phyloP scores from a whole-genome alignment of 2,329 filamentous ascomycete genomes.

The Sclerotinia minor region DNA sequence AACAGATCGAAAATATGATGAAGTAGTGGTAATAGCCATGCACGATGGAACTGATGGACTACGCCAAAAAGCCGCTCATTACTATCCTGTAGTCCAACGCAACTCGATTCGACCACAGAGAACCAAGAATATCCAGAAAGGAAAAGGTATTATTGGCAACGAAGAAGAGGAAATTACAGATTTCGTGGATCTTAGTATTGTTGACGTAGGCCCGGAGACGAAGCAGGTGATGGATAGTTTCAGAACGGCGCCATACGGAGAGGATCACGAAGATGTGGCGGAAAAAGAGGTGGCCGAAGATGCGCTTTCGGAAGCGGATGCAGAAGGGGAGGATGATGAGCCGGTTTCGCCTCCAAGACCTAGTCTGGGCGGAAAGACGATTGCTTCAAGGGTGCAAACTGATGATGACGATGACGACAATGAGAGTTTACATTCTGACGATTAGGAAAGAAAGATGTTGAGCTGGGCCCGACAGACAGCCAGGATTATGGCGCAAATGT shows the following conservation, averaged over 20 bases:
- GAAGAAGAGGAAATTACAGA: constrained; percentile 21
- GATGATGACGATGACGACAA: constrained; percentile 16
- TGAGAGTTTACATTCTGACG: constrained; percentile 20
- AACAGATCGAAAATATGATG: constrained; percentile 57
- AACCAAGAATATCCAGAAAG: constrained; percentile 60
- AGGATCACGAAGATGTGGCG: constrained; percentile 9
- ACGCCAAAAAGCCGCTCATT: constrained; percentile 60
- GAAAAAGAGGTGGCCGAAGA: constrained; percentile 15
- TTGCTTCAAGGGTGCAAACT: constrained; percentile 20
- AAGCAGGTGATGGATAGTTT: constrained; percentile 18
- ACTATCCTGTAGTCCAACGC: constrained; percentile 68
- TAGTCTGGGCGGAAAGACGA: constrained; percentile 14
- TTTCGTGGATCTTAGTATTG: constrained; percentile 24
- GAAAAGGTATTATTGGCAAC: constrained; percentile 23
- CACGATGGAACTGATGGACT: constrained; percentile 54
- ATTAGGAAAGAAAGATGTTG: neutral
- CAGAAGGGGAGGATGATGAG: constrained; percentile 20
- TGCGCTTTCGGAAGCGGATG: constrained; percentile 15
- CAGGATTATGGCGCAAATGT: neutral
- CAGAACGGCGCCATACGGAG: constrained; percentile 12
- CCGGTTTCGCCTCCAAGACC: constrained; percentile 8
- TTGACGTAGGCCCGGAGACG: constrained; percentile 14
- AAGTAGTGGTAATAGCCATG: constrained; percentile 62
- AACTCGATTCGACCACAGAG: constrained; percentile 62
- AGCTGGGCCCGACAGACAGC: neutral